Base-by-base conservation (phyloP, 1,139 yeast species). In the Debaryomyces nepalensis region DNA sequence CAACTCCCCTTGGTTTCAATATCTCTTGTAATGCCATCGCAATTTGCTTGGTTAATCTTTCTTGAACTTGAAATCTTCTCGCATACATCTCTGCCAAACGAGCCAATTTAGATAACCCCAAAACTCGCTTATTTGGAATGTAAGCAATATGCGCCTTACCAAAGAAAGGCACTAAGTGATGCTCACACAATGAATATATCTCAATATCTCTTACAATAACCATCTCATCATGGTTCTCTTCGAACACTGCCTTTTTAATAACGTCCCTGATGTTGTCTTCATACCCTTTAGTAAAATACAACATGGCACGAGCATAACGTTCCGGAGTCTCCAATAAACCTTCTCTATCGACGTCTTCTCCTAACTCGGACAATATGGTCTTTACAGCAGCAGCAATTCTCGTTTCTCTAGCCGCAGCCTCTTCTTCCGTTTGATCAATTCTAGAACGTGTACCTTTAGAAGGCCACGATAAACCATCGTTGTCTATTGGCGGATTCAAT, bases 141-240 rank as follows among this genome's bases (percentile, higher is more conserved):
- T 93, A 93, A 11, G 95, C 99, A 53, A 93, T 93, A 59, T 91
- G 97, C 41, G 93, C 96, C 59, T 91, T 91, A 43, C 99, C 99
- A 56, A 83, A 87, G 61, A 95, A 93, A 18, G 99, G 99, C 16
- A 95, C 99, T 56, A 93, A 72, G 66, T 93, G 99, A 63, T 93
- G 99, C 65, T 93, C 99, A 68, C 99, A 93, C 44, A 93, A 73
- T 4, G 97, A 88, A 64, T 85, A 87, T 40, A 93, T 81, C 56
- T 90, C 97, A 48, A 93, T 93, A 62, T 95, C 98, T 61, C 93
- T 79, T 23, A 93, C 99, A 53, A 93, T 91, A 37, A 93, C 99
- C 98, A 93, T 93, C 63, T 93, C 99, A 62, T 93, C 98, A 62
- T 95, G 99, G 61, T 95, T 96, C 62, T 93, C 99, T 63, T 93